These are phyloP conservation scores for Globisporangium uncinulatum DNA, from an alignment of 352 stramenopile species.

Conservation along the genomic window DNA sequence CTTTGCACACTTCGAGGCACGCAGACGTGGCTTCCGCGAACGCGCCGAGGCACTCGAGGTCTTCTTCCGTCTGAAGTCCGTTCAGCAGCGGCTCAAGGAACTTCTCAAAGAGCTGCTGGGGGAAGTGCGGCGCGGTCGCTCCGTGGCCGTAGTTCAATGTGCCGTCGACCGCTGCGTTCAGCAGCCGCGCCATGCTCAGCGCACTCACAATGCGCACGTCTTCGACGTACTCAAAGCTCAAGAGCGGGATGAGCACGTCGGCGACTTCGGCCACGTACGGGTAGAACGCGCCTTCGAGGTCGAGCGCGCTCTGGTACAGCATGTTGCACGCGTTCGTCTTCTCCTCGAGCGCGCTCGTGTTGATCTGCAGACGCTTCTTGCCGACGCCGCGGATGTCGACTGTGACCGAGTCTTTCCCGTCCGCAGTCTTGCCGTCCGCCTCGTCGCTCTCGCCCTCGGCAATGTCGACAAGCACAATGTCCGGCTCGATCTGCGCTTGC, in stretches of 20 bases:
- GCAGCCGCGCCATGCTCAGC: conserved; percentile 69
- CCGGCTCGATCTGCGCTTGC: conserved; percentile 74
- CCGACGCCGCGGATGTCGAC: conserved; percentile 72
- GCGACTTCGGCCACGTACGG: conserved; percentile 77
- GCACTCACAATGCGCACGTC: conserved; percentile 78
- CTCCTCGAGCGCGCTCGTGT: conserved; percentile 81
- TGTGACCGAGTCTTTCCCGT: conserved; percentile 69
- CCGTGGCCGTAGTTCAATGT: conserved; percentile 59
- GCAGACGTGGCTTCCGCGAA: conserved; percentile 73
- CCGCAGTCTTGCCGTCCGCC: conserved; percentile 35
- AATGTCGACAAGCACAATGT: conserved; percentile 76
- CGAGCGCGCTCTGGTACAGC: conserved; percentile 82
- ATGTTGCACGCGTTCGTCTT: conserved; percentile 88
- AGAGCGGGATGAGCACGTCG: conserved; percentile 66
- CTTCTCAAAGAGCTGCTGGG: conserved; percentile 79
- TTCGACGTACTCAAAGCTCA: conserved; percentile 83
- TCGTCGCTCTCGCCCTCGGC: conserved; percentile 48
- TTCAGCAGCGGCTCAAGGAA: conserved; percentile 72
- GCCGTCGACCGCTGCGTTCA: conserved; percentile 68
- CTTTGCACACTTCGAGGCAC: conserved; percentile 75
- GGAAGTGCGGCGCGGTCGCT: conserved; percentile 49
- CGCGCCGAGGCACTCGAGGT: conserved; percentile 71
- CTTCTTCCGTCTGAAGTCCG: conserved; percentile 65
- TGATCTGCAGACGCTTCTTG: conserved; percentile 84
- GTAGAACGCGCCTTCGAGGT: conserved; percentile 79